A percentile compares a stretch with the other conserved stretches of the same genome.
Conservation (phyloP, 2,329 filamentous ascomycete genomes). For the Fonsecaea pugnacius region DNA sequence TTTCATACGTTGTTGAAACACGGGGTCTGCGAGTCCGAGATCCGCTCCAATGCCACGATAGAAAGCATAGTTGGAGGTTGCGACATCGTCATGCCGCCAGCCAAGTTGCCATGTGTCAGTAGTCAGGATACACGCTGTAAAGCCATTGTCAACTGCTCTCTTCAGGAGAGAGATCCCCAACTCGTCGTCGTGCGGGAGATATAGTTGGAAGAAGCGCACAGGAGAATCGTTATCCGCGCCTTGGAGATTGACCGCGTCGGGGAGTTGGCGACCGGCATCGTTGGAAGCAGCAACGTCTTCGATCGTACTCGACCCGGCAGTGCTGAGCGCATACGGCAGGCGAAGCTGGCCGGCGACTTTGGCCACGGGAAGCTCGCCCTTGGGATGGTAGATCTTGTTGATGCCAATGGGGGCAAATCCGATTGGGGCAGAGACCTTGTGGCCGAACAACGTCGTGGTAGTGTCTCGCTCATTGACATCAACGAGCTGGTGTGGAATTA, state of each 20-base stretch:
- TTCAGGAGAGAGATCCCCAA: constrained; percentile 60
- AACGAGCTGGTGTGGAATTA: constrained; percentile 65
- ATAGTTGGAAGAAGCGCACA: constrained; percentile 66
- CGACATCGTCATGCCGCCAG: constrained; percentile 64
- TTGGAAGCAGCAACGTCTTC: constrained; percentile 64
- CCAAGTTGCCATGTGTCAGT: constrained; percentile 66
- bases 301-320: constrained; percentile 61
- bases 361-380: constrained; percentile 64
- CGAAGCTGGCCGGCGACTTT: constrained; percentile 64
- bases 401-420: constrained; percentile 70
- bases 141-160: constrained; percentile 61
- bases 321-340: constrained; percentile 64
- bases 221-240: constrained; percentile 35
- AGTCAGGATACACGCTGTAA: constrained; percentile 63
- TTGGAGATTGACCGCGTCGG: constrained; percentile 32
- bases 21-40: constrained; percentile 62
- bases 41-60: constrained; percentile 65
- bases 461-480: constrained; percentile 66
- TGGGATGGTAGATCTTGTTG: constrained; percentile 66
- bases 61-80: constrained; percentile 64
- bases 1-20: constrained; percentile 60
- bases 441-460: constrained; percentile 62
- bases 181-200: constrained; percentile 67
- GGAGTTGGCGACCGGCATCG: constrained; percentile 44
- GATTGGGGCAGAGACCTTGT: constrained; percentile 63